A percentile compares a stretch with the other conserved stretches of the same genome.
Evolutionary conservation across 768 basidiomycete species (phyloP).

Genomic region (Kwoniella europaea): DNA sequence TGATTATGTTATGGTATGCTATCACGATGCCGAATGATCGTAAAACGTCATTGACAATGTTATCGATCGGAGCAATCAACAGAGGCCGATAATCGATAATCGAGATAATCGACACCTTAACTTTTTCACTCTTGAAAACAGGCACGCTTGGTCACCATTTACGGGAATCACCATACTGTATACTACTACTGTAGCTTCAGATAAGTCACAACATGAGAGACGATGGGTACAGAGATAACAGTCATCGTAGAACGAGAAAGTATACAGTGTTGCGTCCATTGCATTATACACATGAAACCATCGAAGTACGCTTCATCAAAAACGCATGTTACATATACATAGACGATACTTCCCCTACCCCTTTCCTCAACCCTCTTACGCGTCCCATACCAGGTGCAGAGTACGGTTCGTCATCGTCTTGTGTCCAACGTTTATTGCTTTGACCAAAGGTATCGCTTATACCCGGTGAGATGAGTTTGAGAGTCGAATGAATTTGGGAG

Average conservation of each 20-base stretch:
- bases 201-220: too few relatives aligned
- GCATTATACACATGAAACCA: too few relatives aligned
- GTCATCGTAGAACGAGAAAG: too few relatives aligned
- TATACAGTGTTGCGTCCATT: not conserved
- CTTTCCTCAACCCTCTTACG: conserved; percentile 7
- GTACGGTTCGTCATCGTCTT: conserved; percentile 46
- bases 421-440: conserved; percentile 26
- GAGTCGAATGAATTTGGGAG: not conserved
- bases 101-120: too few relatives aligned
- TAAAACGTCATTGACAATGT: conserved; percentile 12
- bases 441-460: not conserved
- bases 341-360: conserved; percentile 14
- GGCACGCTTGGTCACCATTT: not conserved
- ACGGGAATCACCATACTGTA: not conserved
- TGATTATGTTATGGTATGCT: not conserved
- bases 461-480: not conserved
- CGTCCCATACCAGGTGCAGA: conserved; percentile 39
- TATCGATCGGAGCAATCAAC: conserved; percentile 20
- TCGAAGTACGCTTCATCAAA: too few relatives aligned
- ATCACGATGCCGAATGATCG: conserved; percentile 1
- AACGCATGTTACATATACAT: conserved; percentile 22
- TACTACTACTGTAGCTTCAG: too few relatives aligned
- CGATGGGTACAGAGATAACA: too few relatives aligned
- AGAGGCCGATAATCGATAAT: conserved; percentile 8
- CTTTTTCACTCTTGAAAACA: not conserved